Evolutionary conservation across 768 basidiomycete species (phyloP).

Genomic region (Xerocomellus chrysenteron): DNA sequence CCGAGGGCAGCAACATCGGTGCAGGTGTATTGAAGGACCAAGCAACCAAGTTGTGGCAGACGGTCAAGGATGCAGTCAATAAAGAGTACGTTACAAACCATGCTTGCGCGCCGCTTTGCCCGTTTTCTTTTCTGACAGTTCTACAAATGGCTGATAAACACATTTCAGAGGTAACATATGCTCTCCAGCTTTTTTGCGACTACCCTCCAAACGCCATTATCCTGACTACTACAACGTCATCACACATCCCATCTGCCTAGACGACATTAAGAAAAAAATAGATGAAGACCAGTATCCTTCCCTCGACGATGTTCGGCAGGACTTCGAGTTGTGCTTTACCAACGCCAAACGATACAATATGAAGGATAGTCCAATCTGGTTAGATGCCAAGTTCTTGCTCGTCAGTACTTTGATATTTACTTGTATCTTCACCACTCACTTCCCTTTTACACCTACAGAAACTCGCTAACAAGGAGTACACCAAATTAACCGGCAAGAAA

Average conservation of each 20-base stretch:
- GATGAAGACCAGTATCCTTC: constrained; percentile 58
- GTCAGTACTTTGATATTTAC: constrained; percentile 43
- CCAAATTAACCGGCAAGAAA: constrained; percentile 43
- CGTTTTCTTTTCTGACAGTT: constrained; percentile 44
- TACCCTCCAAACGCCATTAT: constrained; percentile 70
- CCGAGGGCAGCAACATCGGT: constrained; percentile 27
- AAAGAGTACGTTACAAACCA: constrained; percentile 76
- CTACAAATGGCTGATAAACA: constrained; percentile 29
- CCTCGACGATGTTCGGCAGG: constrained; percentile 64
- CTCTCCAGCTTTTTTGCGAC: constrained; percentile 63
- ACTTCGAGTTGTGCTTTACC: constrained; percentile 75
- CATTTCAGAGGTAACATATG: constrained; percentile 59
- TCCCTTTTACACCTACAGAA: constrained; percentile 37
- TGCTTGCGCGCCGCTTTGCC: constrained; percentile 37
- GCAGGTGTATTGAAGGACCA: constrained; percentile 52
- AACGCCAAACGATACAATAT: constrained; percentile 84
- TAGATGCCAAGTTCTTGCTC: constrained; percentile 78
- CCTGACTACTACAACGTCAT: constrained; percentile 87
- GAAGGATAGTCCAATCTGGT: constrained; percentile 75
- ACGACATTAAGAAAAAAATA: constrained; percentile 83
- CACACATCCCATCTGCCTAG: constrained; percentile 78
- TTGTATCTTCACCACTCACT: constrained; percentile 1
- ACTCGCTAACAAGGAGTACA: constrained; percentile 46
- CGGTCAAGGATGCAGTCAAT: constrained; percentile 78
- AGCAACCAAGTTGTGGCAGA: constrained; percentile 72